Percentiles rank a stretch among this genome's conserved stretches.
Conservation (phyloP, 768 basidiomycete species). For the Agaricus subrufescens region DNA sequence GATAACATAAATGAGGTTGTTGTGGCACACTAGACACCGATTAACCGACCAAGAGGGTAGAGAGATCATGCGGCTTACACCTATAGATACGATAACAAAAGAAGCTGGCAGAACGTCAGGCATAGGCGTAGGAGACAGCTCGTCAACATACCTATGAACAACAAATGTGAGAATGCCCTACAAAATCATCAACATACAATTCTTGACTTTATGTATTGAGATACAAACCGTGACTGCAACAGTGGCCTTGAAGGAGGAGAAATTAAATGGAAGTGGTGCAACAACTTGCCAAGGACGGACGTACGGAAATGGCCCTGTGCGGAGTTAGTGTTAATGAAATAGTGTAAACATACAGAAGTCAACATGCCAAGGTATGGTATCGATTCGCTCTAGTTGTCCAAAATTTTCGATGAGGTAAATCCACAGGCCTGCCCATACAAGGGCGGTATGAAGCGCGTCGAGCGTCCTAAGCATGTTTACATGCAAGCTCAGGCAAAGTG, state of each 20-base stretch:
- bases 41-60: too few species aligned
- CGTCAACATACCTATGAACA: slow-evolving; percentile 20
- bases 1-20: slow-evolving; percentile 25
- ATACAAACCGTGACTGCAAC: slow-evolving; percentile 21
- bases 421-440: slow-evolving; percentile 36
- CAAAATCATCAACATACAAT: background rate
- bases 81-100: slow-evolving; percentile 34
- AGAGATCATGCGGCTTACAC: slow-evolving; percentile 20
- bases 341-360: background rate
- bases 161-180: slow-evolving; percentile 27
- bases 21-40: slow-evolving; percentile 26
- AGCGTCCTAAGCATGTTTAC: slow-evolving; percentile 22
- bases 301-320: slow-evolving; percentile 3
- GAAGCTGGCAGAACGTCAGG: slow-evolving; percentile 20
- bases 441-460: slow-evolving; percentile 31
- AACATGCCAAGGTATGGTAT: slow-evolving; percentile 31
- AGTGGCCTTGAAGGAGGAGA: slow-evolving; percentile 14
- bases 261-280: background rate
- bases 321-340: background rate
- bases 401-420: slow-evolving; percentile 31
- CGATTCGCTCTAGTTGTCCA: slow-evolving; percentile 20
- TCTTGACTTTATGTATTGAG: background rate
- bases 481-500: slow-evolving; percentile 4
- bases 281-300: background rate
- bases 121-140: too few species aligned